These are phyloP conservation scores for Penstemon newberryi DNA, from an alignment of 257 asterid genomes.

Conservation along the genomic window DNA sequence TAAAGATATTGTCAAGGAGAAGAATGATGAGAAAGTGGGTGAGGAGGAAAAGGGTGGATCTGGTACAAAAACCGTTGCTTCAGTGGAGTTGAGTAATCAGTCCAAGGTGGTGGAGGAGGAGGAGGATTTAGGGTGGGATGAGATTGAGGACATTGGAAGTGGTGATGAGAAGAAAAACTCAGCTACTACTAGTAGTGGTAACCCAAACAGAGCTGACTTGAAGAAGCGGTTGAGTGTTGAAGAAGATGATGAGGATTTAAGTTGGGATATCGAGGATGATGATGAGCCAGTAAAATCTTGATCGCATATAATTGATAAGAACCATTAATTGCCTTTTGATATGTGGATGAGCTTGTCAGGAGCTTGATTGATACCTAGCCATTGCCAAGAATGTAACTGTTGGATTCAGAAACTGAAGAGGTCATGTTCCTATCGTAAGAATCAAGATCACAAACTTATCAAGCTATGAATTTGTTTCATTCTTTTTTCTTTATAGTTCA, in stretches of 20 bases:
- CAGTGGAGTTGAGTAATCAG: conserved; percentile 35
- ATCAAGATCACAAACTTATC: conserved; percentile 22
- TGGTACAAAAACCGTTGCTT: conserved; percentile 31
- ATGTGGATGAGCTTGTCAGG: conserved; percentile 23
- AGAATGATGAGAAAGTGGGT: conserved; percentile 38
- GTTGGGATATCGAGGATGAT: conserved; percentile 89
- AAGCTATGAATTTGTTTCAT: conserved; percentile 18
- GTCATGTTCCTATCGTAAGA: conserved; percentile 24
- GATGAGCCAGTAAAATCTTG: conserved; percentile 49
- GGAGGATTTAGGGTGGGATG: conserved; percentile 89
- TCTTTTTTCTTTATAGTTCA: conserved; percentile 17
- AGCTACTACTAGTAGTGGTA: conserved; percentile 32
- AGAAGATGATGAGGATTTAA: conserved; percentile 72
- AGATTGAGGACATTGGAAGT: conserved; percentile 71
- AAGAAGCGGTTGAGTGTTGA: conserved; percentile 54
- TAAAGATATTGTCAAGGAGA: conserved; percentile 31
- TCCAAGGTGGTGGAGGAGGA: conserved; percentile 38
- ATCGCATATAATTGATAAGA: conserved; percentile 12
- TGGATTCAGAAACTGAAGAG: conserved; percentile 10
- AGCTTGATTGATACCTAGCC: conserved; percentile 7
- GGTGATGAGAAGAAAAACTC: conserved; percentile 55
- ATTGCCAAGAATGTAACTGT: conserved; percentile 1
- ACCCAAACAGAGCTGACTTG: conserved; percentile 38
- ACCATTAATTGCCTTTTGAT: conserved; percentile 9
- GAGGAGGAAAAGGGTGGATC: conserved; percentile 21